Conservation (phyloP, 2,329 filamentous ascomycete genomes). For the Pseudogymnoascus sp. region DNA sequence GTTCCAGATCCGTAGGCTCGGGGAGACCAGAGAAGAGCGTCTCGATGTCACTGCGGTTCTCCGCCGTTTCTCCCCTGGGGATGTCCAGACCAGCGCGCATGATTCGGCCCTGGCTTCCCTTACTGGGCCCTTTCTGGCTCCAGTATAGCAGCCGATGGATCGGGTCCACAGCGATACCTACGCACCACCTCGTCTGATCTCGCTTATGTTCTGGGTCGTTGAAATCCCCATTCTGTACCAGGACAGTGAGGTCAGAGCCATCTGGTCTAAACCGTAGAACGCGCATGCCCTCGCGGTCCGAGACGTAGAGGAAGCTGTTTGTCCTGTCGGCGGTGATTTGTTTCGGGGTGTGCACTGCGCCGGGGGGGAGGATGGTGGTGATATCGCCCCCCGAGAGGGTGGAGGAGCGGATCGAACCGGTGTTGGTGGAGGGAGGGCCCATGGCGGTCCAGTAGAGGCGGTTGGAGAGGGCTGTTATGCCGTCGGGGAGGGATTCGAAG, state of each 20-base stretch:
- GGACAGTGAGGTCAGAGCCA: slow-evolving; percentile 30
- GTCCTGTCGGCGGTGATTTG: slow-evolving; percentile 27
- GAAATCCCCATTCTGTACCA: slow-evolving; percentile 21
- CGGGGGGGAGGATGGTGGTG: slow-evolving; percentile 34
- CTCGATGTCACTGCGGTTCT: slow-evolving; percentile 15
- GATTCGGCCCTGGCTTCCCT: slow-evolving; percentile 43
- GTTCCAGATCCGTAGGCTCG: slow-evolving; percentile 49
- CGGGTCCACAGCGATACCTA: slow-evolving; percentile 43
- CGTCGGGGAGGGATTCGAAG: slow-evolving; percentile 32
- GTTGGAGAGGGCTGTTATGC: slow-evolving; percentile 31
- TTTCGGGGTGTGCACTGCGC: slow-evolving; percentile 42
- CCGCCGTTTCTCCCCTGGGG: slow-evolving; percentile 22
- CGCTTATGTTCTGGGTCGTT: too few species aligned
- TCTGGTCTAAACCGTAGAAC: slow-evolving; percentile 34
- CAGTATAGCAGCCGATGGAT: slow-evolving; percentile 41
- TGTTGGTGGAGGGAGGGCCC: slow-evolving; percentile 29
- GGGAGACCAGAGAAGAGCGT: slow-evolving; percentile 36
- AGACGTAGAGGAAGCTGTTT: slow-evolving; percentile 31
- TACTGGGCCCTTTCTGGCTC: slow-evolving; percentile 50
- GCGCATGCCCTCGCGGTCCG: slow-evolving; percentile 37
- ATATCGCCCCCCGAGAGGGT: slow-evolving; percentile 40
- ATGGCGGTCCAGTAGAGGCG: slow-evolving; percentile 44
- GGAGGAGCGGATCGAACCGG: slow-evolving; percentile 20
- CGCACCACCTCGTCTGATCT: slow-evolving; percentile 38
- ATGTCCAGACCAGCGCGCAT: slow-evolving; percentile 39